Base-by-base conservation (phyloP, 2,329 filamentous ascomycete species). In the Alternaria novae-zelandiae region DNA sequence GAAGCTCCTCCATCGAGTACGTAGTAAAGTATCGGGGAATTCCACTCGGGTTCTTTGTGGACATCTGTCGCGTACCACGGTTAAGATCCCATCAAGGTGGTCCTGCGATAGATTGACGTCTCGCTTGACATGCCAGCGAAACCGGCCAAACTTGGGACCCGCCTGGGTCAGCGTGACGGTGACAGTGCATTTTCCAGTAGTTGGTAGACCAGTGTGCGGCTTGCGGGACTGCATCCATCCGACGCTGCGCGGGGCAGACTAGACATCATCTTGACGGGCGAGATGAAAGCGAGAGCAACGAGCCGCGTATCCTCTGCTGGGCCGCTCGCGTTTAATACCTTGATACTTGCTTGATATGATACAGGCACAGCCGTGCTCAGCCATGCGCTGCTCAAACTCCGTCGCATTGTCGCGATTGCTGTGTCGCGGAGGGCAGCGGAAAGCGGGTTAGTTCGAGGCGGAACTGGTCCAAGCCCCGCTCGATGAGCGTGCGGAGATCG, bases 401-500 rank as follows among this genome's bases (percentile, higher is more conserved):
- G 64, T 57, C 63, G 53, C 62, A 61, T 66, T 66, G 57, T 70
- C 58, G 59, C 58, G 61, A 66, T 66, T 43, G 59, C 55, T 36
- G 54, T 41, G 28, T 50, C 54, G 26, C 68, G 72, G 70, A 64
- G 53, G 20, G 21, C 15, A n/a, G n/a, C 63, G 43, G 54, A 43
- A 69, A 57, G 45, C 12, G 60, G 70, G 46, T 54, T 74, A 70
- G 71, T 60, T 53, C 49, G 47, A 58, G 62, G 62, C 47, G 17
- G 32, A 46, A 51, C 57, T 65, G 65, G 62, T n/a, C 55, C 60
- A 54, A 66, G 63, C 64, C 54, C 49, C 30, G 61, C 57, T 60
- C 57, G 59, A 61, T 65, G 44, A 57, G 63, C 49, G 59, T 50
- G 56, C 65, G 47, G 58, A 49, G 69, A 78, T 77, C 73, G 73